Evolutionary conservation across 257 asterid species (phyloP).

Genomic region (Henckelia pumila): DNA sequence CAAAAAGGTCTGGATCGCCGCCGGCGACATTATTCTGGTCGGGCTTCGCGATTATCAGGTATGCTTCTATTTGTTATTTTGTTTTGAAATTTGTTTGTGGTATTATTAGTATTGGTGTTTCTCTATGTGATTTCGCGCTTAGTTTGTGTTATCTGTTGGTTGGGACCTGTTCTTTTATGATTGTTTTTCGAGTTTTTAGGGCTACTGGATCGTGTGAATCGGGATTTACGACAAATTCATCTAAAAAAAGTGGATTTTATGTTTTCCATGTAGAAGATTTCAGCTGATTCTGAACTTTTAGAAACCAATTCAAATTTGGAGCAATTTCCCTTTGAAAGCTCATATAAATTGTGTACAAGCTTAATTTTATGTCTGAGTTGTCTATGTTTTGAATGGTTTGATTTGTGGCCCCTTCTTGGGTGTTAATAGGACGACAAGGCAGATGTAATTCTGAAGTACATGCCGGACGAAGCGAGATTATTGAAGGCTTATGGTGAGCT

Average conservation of each 20-base stretch:
- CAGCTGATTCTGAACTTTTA: not conserved
- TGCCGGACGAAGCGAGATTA: slow-evolving; percentile 91
- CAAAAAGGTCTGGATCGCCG: slow-evolving; percentile 95
- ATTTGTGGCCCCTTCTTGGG: not conserved
- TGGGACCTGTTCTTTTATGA: not conserved
- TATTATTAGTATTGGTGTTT: not conserved
- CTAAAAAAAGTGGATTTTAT: not conserved
- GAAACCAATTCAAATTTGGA: not conserved
- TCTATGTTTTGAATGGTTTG: not conserved
- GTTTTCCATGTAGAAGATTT: not conserved
- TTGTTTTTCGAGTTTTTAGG: not conserved
- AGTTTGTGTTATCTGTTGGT: not conserved
- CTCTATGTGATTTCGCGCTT: not conserved
- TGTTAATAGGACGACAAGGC: slow-evolving; percentile 85
- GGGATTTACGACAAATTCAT: not conserved
- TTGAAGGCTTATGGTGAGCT: slow-evolving; percentile 95
- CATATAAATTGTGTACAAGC: not conserved
- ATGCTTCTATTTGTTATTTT: not conserved
- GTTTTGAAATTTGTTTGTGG: not conserved
- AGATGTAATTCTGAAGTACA: slow-evolving; percentile 84
- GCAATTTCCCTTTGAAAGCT: not conserved
- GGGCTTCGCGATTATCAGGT: slow-evolving; percentile 96
- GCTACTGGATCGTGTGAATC: not conserved
- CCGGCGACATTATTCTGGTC: slow-evolving; percentile 92
- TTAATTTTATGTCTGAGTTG: slow-evolving; percentile 1